Evolutionary conservation across 306 rosid genomes (phyloP).

Genomic region (Quercus aquifolioides): DNA sequence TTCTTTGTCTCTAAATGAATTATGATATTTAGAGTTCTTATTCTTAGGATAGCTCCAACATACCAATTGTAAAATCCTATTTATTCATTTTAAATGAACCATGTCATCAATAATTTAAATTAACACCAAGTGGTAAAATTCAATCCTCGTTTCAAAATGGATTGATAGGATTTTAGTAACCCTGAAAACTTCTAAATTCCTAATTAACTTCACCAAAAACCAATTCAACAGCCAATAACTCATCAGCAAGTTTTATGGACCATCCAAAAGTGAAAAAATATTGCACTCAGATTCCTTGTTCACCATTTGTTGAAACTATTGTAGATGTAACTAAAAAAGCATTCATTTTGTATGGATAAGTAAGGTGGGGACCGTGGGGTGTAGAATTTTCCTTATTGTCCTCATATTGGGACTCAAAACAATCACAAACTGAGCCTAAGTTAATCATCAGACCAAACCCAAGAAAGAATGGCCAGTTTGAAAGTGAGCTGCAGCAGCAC

Average conservation of each 20-base stretch:
- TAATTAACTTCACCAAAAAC: neutral
- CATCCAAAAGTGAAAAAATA: neutral
- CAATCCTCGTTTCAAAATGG: too few relatives aligned
- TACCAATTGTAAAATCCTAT: too few relatives aligned
- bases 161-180: too few relatives aligned
- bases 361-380: neutral
- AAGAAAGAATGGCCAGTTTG: constrained; percentile 18
- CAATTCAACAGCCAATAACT: neutral
- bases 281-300: neutral
- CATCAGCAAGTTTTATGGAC: neutral
- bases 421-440: neutral
- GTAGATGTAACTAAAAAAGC: neutral
- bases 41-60: too few relatives aligned
- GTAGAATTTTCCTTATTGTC: neutral
- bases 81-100: too few relatives aligned
- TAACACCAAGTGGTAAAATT: too few relatives aligned
- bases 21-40: too few relatives aligned
- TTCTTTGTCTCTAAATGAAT: neutral
- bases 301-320: neutral
- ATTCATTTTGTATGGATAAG: neutral
- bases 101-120: too few relatives aligned
- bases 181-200: neutral
- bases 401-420: too few relatives aligned
- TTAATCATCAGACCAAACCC: neutral
- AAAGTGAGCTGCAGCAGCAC: neutral